Evolutionary conservation across 768 basidiomycete species (phyloP), one percentile per base, ranked within the genome.

Genomic region (Mrakia blollopis): DNA sequence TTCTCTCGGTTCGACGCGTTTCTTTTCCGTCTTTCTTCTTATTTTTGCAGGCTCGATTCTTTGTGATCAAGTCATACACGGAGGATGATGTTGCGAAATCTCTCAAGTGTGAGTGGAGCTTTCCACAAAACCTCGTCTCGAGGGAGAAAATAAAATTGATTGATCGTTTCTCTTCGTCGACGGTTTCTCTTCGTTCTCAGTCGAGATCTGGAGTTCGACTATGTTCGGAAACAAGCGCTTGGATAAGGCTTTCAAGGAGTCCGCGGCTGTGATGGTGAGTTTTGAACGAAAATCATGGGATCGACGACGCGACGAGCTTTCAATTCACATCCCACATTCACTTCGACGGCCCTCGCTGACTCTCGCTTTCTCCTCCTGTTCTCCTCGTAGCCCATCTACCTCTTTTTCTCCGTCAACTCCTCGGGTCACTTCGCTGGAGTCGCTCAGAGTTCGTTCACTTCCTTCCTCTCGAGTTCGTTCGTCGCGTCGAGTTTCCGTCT

Each of bases 11-110:
- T 32, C 18, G 47, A 50, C 16, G 7, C 50, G 23, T 28, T 39
- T 35, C 16, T 37, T 16, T 28, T 69, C 18, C 18, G 35, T n/a
- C 16, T 57, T 71, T 28, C 18, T 21, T 65, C 37, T 37, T 18
- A n/a, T 28, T 57, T 30, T 50, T 16, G 0, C 72, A 93, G 90
- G 94, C 96, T 5, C 88, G 95, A 23, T 98, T 87, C 85, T 98
- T 98, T 81, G 96, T 98, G 44, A 98, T 99, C 87, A 99, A 99
- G 83, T 96, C 93, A 0, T 99, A 95, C 85, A 98, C 97, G 0
- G 96, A 74, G 71, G 71, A 72, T 23, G 71, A 72, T 35, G 71
- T 72, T 18, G 47, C 47, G 37, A 72, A 72, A 25, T 72, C 71
- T 11, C 71, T 72, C 32, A 72, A 72, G 50, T 72, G 52, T 72